These are phyloP conservation scores for Primulina huaijiensis DNA, from an alignment of 257 asterid species.

Conservation along the genomic window DNA sequence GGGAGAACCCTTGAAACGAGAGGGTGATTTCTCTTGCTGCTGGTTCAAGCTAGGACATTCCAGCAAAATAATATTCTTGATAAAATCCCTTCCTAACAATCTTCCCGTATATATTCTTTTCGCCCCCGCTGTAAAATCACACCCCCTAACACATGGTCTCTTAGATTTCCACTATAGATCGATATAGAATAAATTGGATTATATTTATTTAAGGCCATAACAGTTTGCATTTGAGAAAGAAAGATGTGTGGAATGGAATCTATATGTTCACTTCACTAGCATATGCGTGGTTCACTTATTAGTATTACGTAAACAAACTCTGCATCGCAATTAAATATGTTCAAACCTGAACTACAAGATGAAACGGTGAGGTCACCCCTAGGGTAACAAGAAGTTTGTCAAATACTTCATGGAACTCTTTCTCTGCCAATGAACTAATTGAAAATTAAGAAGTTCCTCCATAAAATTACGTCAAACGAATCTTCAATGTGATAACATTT, in stretches of 20 bases:
- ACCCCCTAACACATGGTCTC: background rate
- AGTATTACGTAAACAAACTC: slow-evolving; percentile 3
- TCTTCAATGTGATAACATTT: background rate
- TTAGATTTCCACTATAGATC: too few species aligned
- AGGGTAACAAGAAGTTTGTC: slow-evolving; percentile 79
- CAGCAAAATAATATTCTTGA: background rate
- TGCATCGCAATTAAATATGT: slow-evolving; percentile 7
- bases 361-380: slow-evolving; percentile 64
- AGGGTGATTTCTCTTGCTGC: background rate
- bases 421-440: slow-evolving; percentile 50
- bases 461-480: slow-evolving; percentile 5
- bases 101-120: too few species aligned
- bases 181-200: too few species aligned
- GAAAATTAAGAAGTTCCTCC: slow-evolving; percentile 26
- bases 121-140: background rate
- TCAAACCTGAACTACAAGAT: slow-evolving; percentile 89
- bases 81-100: background rate
- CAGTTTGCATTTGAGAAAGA: slow-evolving; percentile 7
- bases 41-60: too few species aligned
- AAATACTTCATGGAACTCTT: slow-evolving; percentile 85
- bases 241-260: background rate
- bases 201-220: background rate
- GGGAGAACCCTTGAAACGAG: background rate
- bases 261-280: background rate
- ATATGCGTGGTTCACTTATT: slow-evolving; percentile 5